Conservation (phyloP, 306 rosid species). For the Prunus padus region DNA sequence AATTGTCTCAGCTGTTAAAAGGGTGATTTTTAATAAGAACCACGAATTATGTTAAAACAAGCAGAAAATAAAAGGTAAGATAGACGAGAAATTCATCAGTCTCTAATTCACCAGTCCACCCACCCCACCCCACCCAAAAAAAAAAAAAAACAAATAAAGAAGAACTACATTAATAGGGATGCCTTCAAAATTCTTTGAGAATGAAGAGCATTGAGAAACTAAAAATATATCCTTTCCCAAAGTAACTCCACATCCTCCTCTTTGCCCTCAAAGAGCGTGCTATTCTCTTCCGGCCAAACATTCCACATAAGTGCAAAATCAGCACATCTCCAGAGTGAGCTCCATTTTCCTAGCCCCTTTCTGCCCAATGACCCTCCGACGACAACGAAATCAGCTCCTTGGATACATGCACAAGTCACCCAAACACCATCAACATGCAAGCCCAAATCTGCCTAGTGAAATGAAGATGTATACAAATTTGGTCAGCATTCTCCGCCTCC, state of each 20-base stretch:
- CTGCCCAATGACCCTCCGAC: background rate
- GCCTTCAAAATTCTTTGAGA: background rate
- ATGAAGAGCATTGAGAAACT: too few relatives aligned
- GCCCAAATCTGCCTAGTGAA: background rate
- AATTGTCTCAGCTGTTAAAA: slow-evolving; percentile 48
- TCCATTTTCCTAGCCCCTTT: background rate
- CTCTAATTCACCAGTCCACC: background rate
- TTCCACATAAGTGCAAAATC: background rate
- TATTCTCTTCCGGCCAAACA: background rate
- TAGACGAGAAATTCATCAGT: background rate
- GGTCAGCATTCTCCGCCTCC: background rate
- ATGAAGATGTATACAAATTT: background rate
- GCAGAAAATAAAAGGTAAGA: background rate
- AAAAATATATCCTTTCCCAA: background rate
- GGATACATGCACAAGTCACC: background rate
- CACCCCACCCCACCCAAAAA: too few relatives aligned
- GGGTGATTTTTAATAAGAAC: slow-evolving; percentile 5
- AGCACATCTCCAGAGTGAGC: background rate
- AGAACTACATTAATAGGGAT: background rate
- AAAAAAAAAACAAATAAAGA: background rate
- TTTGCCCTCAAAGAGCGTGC: background rate
- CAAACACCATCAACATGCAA: background rate
- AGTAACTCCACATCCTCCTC: background rate
- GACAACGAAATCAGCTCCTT: background rate
- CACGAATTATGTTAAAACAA: background rate